Evolutionary conservation across 2,329 filamentous ascomycete species (phyloP), one percentile per base, ranked within the genome.

Genomic region (Raffaelea arxii): DNA sequence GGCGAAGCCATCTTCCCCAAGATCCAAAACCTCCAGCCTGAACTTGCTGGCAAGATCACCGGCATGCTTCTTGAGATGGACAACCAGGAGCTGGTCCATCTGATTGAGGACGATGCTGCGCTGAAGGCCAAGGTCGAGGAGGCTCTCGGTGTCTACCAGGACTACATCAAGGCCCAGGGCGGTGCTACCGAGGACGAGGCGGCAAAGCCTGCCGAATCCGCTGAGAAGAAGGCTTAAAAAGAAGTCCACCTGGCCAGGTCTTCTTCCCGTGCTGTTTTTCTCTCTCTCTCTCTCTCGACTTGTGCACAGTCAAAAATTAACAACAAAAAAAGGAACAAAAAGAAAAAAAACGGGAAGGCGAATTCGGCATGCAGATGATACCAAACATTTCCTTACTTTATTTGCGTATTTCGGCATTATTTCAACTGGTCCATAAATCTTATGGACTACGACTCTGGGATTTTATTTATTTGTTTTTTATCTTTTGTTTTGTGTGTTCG

Each of bases 21-120:
- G 84, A 97, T 98, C 61, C 82, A 90, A 67, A 81, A 80, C 56
- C 83, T 95, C 69, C 92, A 98, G 74, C 86, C 89, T 50, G 90
- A 96, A 60, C 77, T 98, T 61, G 92, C 92, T 53, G 92, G 92
- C 64, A 98, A 98, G 83, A 97, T 98, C 67, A 98, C 92, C 52
- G 92, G 92, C 71, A 98, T 98, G 92, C 84, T 98, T 60, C 72
- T 98, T 59, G 92, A 98, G 79, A 98, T 98, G 92, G 92, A 97
- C 61, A 97, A 97, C 70, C 66, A 76, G 48, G 92, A 98, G 74
- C 75, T 98, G 59, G 78, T 98, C 63, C 87, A 86, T 70, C 79
- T 98, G 87, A 88, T 94, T 56, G 86, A 91, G 64, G 89, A 97
- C 62, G 89, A 96, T 41, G 71, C 73, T 58, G 86, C 90, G 63